Evolutionary conservation across 2,329 filamentous ascomycete genomes (phyloP).

Genomic region (Phialophora verrucosa): DNA sequence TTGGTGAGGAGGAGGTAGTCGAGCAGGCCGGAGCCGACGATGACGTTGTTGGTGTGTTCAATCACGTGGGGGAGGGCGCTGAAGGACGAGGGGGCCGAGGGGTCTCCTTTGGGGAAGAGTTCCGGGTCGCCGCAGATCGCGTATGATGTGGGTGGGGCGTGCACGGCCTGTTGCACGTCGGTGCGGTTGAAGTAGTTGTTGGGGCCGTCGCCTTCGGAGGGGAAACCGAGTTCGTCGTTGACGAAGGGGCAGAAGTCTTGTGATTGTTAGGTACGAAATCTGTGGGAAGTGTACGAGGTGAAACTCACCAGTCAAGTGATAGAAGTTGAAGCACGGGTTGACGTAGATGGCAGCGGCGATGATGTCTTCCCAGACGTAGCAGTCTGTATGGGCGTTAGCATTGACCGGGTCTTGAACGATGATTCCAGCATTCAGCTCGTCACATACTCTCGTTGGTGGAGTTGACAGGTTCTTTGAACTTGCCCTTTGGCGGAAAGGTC

Average conservation of each 20-base stretch:
- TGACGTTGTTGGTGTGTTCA: slow-evolving; percentile 58
- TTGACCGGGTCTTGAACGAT: background rate
- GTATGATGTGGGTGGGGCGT: slow-evolving; percentile 55
- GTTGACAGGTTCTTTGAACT: slow-evolving; percentile 39
- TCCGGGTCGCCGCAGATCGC: slow-evolving; percentile 45
- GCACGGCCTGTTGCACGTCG: slow-evolving; percentile 58
- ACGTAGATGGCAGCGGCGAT: slow-evolving; percentile 58
- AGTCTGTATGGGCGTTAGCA: slow-evolving; percentile 49
- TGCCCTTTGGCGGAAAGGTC: slow-evolving; percentile 63
- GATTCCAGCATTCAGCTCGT: background rate
- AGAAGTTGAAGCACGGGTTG: slow-evolving; percentile 82
- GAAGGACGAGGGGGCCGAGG: slow-evolving; percentile 44
- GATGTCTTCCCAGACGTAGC: slow-evolving; percentile 64
- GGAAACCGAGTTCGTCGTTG: slow-evolving; percentile 73
- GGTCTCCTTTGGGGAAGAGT: slow-evolving; percentile 56
- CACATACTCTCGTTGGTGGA: slow-evolving; percentile 33
- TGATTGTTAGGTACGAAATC: background rate
- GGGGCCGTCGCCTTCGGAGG: slow-evolving; percentile 55
- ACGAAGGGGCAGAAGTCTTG: slow-evolving; percentile 71
- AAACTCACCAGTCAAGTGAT: slow-evolving; percentile 55
- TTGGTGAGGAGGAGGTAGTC: slow-evolving; percentile 59
- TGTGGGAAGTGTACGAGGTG: background rate
- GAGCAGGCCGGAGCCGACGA: slow-evolving; percentile 57
- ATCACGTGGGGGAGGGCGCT: slow-evolving; percentile 48
- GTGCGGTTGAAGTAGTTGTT: slow-evolving; percentile 62